Percentiles rank a stretch among this genome's conserved stretches.
Evolutionary conservation across 2,329 filamentous ascomycete species (phyloP).

Genomic region (Penicillium sp.): DNA sequence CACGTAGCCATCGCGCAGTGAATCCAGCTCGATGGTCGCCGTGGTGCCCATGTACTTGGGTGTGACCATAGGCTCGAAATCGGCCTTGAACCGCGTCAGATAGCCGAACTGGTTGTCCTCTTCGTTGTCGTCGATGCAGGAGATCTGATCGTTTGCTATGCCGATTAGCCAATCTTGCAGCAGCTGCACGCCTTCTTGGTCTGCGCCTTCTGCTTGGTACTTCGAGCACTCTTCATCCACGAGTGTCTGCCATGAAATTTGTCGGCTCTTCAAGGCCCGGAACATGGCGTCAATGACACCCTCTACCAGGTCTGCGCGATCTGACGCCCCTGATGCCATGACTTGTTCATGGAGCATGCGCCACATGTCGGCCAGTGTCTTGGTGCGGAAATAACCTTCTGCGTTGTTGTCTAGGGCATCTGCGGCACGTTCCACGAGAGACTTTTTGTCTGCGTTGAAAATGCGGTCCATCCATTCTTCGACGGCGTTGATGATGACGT

Average conservation of each 20-base stretch:
- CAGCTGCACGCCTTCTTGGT: conserved; percentile 68
- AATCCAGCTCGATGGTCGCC: conserved; percentile 68
- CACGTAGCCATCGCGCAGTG: conserved; percentile 85
- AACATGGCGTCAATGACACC: conserved; percentile 97
- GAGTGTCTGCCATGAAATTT: conserved; percentile 82
- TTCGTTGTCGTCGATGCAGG: conserved; percentile 85
- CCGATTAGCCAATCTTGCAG: conserved; percentile 90
- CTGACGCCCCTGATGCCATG: conserved; percentile 76
- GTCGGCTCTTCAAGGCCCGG: conserved; percentile 74
- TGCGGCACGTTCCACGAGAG: conserved; percentile 73
- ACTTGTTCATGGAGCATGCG: conserved; percentile 95
- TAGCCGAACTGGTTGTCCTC: conserved; percentile 78
- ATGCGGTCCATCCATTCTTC: conserved; percentile 98
- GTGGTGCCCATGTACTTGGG: conserved; percentile 72
- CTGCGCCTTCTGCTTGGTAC: conserved; percentile 58
- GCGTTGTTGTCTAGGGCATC: conserved; percentile 84
- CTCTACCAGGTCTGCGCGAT: conserved; percentile 86
- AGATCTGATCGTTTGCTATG: conserved; percentile 97
- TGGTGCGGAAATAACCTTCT: conserved; percentile 87
- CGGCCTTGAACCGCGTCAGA: conserved; percentile 78
- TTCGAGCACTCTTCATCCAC: conserved; percentile 79
- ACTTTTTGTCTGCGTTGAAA: conserved; percentile 73
- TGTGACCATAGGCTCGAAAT: conserved; percentile 77
- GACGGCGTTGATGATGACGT: conserved; percentile 90
- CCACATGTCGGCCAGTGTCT: conserved; percentile 92